phyloP scores from a whole-genome alignment of 2,329 filamentous ascomycete species.

The Epichloe brachyelytri region DNA sequence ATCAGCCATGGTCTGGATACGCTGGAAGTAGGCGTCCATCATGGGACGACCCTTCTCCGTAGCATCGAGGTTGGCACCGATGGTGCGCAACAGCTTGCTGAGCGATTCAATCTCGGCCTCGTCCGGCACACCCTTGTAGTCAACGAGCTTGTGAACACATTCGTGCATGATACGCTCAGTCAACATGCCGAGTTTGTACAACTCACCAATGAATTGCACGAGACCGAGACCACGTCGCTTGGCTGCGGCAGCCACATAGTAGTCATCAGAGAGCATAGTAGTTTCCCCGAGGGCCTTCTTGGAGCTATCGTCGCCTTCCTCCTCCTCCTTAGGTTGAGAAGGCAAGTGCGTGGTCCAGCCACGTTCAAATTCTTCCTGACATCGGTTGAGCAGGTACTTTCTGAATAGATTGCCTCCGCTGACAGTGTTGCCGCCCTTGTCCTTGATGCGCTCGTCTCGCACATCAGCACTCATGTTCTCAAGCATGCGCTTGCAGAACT shows the following conservation, averaged over 20 bases:
- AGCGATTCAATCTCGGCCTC: slow-evolving; percentile 95
- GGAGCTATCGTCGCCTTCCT: slow-evolving; percentile 40
- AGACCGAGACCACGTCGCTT: slow-evolving; percentile 96
- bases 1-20: slow-evolving; percentile 72
- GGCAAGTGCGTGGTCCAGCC: slow-evolving; percentile 90
- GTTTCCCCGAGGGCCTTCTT: slow-evolving; percentile 53
- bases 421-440: slow-evolving; percentile 79
- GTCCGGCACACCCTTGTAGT: slow-evolving; percentile 86
- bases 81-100: slow-evolving; percentile 81
- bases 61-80: slow-evolving; percentile 74
- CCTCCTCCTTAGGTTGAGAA: slow-evolving; percentile 52
- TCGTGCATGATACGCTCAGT: slow-evolving; percentile 99
- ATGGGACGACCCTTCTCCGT: slow-evolving; percentile 72
- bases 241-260: slow-evolving; percentile 84
- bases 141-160: slow-evolving; percentile 92
- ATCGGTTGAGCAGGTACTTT: slow-evolving; percentile 96
- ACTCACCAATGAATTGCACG: slow-evolving; percentile 97
- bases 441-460: slow-evolving; percentile 85
- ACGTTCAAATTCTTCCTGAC: slow-evolving; percentile 96
- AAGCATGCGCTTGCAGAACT: slow-evolving; percentile 95
- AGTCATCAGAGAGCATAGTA: slow-evolving; percentile 84
- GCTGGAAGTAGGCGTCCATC: slow-evolving; percentile 89
- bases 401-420: slow-evolving; percentile 90
- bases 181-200: slow-evolving; percentile 97
- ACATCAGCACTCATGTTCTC: slow-evolving; percentile 91